phyloP scores from a whole-genome alignment of 2,329 filamentous ascomycete species.

The Alternaria triticina region DNA sequence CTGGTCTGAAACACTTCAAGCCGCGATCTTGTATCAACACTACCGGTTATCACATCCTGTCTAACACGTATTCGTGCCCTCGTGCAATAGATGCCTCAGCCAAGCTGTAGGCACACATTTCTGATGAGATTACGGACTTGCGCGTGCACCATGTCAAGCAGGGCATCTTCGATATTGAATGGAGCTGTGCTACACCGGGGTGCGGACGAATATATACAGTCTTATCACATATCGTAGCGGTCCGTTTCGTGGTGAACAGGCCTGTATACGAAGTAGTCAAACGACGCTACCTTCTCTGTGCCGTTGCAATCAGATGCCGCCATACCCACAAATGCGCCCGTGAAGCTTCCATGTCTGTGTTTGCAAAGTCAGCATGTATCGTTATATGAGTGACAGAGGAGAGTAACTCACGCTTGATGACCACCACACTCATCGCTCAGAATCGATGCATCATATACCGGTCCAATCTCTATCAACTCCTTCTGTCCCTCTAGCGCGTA shows the following conservation, averaged over 20 bases:
- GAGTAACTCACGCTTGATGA: conserved; percentile 52
- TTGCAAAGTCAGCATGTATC: not conserved
- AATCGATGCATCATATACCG: conserved; percentile 64
- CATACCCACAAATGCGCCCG: conserved; percentile 57
- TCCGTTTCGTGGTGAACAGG: conserved; percentile 40
- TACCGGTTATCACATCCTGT: not conserved
- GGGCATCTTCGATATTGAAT: not conserved
- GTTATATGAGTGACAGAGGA: no score
- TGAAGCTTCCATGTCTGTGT: conserved; percentile 64
- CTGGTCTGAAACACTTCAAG: conserved; percentile 14
- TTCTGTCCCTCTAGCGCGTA: conserved; percentile 59
- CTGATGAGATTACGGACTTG: not conserved
- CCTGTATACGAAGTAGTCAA: conserved; percentile 43
- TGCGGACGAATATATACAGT: not conserved
- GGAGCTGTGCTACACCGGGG: not conserved
- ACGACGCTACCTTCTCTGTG: conserved; percentile 31
- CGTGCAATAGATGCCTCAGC: conserved; percentile 28
- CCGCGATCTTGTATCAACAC: conserved; percentile 11
- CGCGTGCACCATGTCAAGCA: not conserved
- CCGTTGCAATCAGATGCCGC: conserved; percentile 45
- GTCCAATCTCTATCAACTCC: conserved; percentile 58
- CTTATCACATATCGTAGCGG: conserved; percentile 33
- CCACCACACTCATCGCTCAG: conserved; percentile 69
- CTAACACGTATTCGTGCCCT: conserved; percentile 13
- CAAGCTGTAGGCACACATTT: conserved; percentile 3